Evolutionary conservation across 1,139 yeast species (phyloP).

Genomic region (Zygoascus sp.): DNA sequence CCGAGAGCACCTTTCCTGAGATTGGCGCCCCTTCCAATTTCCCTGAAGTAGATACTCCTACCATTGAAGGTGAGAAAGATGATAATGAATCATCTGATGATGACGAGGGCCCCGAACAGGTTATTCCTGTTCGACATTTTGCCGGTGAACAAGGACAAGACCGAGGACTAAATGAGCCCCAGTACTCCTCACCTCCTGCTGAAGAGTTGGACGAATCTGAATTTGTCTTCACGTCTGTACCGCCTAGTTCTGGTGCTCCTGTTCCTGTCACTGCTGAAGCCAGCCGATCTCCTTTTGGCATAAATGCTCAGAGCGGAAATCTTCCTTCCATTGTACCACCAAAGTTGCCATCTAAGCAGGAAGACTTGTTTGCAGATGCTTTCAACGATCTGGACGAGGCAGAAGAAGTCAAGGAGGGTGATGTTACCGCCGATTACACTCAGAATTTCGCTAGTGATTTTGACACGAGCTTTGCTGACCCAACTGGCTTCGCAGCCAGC

Average conservation of each 20-base stretch:
- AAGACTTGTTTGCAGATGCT: slow-evolving; percentile 28
- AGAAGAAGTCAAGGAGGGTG: slow-evolving; percentile 21
- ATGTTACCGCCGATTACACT: slow-evolving; percentile 10
- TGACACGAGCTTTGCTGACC: slow-evolving; percentile 18
- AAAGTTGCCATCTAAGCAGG: slow-evolving; percentile 9
- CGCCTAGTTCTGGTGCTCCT: slow-evolving; percentile 4
- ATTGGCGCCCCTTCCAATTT: background rate
- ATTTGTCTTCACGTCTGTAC: slow-evolving; percentile 10
- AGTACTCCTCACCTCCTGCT: background rate
- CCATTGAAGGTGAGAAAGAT: slow-evolving; percentile 13
- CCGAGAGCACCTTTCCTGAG: too few relatives aligned
- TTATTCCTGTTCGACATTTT: slow-evolving; percentile 3
- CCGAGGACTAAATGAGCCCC: background rate
- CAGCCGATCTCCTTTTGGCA: slow-evolving; percentile 3
- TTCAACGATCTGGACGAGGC: slow-evolving; percentile 29
- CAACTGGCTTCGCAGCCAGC: slow-evolving; percentile 40
- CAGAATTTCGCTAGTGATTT: slow-evolving; percentile 18
- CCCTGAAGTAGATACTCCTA: background rate
- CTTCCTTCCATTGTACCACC: slow-evolving; percentile 16
- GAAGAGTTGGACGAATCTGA: slow-evolving; percentile 4
- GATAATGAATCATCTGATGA: slow-evolving; percentile 33
- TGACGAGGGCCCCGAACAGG: slow-evolving; percentile 39
- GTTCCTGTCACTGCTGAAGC: slow-evolving; percentile 8
- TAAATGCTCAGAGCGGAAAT: background rate
- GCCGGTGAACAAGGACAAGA: background rate